Base-by-base conservation (phyloP, 2,329 filamentous ascomycete genomes). In the Dissoconium aciculare region DNA sequence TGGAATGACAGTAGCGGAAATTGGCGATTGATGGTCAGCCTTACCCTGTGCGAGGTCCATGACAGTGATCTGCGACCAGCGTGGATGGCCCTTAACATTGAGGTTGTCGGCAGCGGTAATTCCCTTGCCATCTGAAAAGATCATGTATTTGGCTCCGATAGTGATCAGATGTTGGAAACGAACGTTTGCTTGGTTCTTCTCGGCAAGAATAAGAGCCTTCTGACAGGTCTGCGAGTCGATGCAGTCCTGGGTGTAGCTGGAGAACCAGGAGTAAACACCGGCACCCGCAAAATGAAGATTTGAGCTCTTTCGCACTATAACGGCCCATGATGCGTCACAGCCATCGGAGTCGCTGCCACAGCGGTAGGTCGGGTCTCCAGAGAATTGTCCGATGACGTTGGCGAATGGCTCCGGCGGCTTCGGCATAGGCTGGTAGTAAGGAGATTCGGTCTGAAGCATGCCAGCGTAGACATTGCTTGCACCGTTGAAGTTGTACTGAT, bases 371-470 rank as follows among this genome's bases (percentile, higher is more conserved):
- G 28, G 28, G 17, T 30, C 28, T 6, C n/a, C n/a, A 9, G 10
- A 9, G 17, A 30, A 30, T n/a, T 5, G 11, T 6, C n/a, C 28
- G 16, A 21, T 11, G 5, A 13, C n/a, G 28, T 8, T 15, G n/a
- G n/a, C n/a, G 28, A 23, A 30, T 5, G 28, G 28, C 11, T 6
- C 17, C 5, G 28, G 28, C 15, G 28, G 6, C 5, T 6, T 11
- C 5, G 28, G 28, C 5, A 13, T 11, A 5, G 28, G 28, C 14
- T 30, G 15, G 13, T 24, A 30, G 28, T 81, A 84, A 16, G 84
- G 79, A 4, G 84, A 93, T 60, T 94, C 87, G 3, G 80, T 81
- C 60, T 94, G 85, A 46, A 92, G 82, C 30, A 81, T 60, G 8
- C 71, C 75, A 67, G 91, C 76, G 62, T 78, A 92, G 39, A 92